A percentile compares a stretch with the other conserved stretches of the same genome.
Evolutionary conservation across 2,329 filamentous ascomycete genomes (phyloP).

Genomic region (Calonectria fujianensis): DNA sequence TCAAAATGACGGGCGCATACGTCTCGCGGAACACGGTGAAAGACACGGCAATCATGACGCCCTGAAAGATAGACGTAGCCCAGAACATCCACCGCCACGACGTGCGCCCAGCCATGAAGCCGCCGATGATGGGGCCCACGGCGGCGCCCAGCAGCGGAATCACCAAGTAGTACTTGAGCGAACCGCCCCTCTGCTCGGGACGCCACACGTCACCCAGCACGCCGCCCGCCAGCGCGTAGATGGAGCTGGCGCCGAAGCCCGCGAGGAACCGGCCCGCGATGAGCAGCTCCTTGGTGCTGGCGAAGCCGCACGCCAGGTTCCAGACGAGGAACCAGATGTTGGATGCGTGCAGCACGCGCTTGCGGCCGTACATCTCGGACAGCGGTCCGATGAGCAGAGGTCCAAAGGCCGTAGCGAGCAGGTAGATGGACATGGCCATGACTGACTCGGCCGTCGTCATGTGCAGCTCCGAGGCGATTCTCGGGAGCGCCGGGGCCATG

Average conservation of each 20-base stretch:
- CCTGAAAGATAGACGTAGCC: conserved; percentile 65
- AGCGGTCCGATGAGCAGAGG: conserved; percentile 66
- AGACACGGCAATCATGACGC: conserved; percentile 58
- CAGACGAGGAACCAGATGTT: conserved; percentile 71
- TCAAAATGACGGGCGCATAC: conserved; percentile 61
- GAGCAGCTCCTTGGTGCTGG: conserved; percentile 62
- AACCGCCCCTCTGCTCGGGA: conserved; percentile 66
- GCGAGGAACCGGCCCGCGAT: conserved; percentile 68
- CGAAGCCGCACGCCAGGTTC: conserved; percentile 67
- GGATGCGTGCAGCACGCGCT: conserved; percentile 63
- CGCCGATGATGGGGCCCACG: conserved; percentile 62
- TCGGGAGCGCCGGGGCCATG: conserved; percentile 69
- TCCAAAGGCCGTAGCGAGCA: conserved; percentile 66
- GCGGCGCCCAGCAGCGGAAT: conserved; percentile 64
- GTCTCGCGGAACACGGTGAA: conserved; percentile 62
- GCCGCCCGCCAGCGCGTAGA: conserved; percentile 67
- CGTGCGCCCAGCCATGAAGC: conserved; percentile 60
- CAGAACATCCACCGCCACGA: conserved; percentile 69
- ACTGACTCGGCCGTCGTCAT: conserved; percentile 69
- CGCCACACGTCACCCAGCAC: conserved; percentile 69
- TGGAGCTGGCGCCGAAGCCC: conserved; percentile 68
- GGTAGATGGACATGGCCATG: conserved; percentile 67
- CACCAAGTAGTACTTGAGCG: conserved; percentile 61
- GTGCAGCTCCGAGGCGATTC: conserved; percentile 70
- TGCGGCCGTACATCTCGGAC: conserved; percentile 70